These are phyloP conservation scores for Neotropicomus parvogracilis DNA, from an alignment of 1,284 basidiomycete species.

Conservation along the genomic window DNA sequence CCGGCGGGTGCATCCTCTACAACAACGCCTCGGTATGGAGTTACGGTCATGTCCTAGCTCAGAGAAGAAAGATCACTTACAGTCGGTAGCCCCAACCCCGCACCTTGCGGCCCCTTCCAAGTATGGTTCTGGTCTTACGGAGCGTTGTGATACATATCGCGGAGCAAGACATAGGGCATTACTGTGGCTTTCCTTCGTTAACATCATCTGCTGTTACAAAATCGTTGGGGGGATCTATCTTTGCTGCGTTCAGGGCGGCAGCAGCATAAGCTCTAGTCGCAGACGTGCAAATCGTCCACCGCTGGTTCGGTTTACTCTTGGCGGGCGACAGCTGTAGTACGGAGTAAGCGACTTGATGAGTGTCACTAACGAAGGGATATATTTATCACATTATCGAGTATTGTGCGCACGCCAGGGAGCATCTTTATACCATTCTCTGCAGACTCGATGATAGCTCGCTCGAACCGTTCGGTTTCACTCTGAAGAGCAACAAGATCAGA, in stretches of 20 bases:
- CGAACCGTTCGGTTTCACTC: constrained; percentile 65
- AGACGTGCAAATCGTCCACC: constrained; percentile 69
- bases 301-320: constrained; percentile 47
- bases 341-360: background rate
- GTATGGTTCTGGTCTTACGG: constrained; percentile 78
- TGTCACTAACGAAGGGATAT: background rate
- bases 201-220: constrained; percentile 83
- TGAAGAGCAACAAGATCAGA: constrained; percentile 26
- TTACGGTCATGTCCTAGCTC: constrained; percentile 3
- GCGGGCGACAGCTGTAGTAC: constrained; percentile 42
- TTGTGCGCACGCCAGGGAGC: constrained; percentile 57
- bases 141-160: constrained; percentile 28
- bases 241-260: constrained; percentile 50
- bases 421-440: constrained; percentile 54
- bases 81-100: constrained; percentile 56
- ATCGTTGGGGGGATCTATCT: constrained; percentile 55
- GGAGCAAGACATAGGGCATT: constrained; percentile 21
- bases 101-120: constrained; percentile 65
- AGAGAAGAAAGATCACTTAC: constrained; percentile 35
- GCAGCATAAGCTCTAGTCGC: constrained; percentile 59
- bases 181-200: constrained; percentile 74
- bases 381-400: constrained; percentile 48
- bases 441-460: constrained; percentile 61
- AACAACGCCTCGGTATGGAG: constrained; percentile 56
- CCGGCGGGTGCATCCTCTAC: constrained; percentile 87